These are phyloP conservation scores for Apiospora phragmitis DNA, from an alignment of 2,329 filamentous ascomycete genomes.

Conservation along the genomic window DNA sequence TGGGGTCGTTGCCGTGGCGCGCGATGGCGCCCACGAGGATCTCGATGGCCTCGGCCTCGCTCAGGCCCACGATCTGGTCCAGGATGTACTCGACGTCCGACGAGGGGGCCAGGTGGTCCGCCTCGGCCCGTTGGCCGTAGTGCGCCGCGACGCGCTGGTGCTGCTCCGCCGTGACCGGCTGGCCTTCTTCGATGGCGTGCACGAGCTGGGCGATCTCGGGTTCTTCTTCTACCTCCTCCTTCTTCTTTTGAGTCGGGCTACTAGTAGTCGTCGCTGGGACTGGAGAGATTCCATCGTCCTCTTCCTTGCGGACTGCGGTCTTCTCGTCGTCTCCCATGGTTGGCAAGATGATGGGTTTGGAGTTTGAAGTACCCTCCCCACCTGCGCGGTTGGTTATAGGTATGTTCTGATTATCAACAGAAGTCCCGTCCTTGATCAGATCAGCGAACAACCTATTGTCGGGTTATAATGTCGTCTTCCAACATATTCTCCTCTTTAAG, in stretches of 20 bases:
- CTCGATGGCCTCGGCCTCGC: conserved; percentile 21
- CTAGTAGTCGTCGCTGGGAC: too few relatives aligned
- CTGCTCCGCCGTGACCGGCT: background rate
- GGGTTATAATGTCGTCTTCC: background rate
- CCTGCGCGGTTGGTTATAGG: background rate
- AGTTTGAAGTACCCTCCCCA: background rate
- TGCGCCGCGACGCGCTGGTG: conserved; percentile 4
- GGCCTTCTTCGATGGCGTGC: background rate
- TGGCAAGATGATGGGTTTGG: background rate
- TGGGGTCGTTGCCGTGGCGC: conserved; percentile 28
- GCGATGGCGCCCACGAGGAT: conserved; percentile 19
- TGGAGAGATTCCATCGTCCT: background rate
- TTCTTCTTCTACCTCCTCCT: background rate
- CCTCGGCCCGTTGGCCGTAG: background rate
- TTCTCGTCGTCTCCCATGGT: background rate
- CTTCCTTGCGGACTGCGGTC: background rate
- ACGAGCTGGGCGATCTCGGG: background rate
- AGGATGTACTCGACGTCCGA: conserved; percentile 26
- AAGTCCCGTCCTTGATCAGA: background rate
- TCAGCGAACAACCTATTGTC: background rate
- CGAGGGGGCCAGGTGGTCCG: conserved; percentile 22
- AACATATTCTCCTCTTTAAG: background rate
- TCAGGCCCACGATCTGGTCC: conserved; percentile 24
- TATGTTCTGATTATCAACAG: background rate
- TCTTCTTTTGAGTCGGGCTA: background rate